Percentiles rank a stretch among this genome's conserved stretches.
phyloP scores from a whole-genome alignment of 495 filamentous ascomycete species.

The Lasiosphaeris hirsuta region DNA sequence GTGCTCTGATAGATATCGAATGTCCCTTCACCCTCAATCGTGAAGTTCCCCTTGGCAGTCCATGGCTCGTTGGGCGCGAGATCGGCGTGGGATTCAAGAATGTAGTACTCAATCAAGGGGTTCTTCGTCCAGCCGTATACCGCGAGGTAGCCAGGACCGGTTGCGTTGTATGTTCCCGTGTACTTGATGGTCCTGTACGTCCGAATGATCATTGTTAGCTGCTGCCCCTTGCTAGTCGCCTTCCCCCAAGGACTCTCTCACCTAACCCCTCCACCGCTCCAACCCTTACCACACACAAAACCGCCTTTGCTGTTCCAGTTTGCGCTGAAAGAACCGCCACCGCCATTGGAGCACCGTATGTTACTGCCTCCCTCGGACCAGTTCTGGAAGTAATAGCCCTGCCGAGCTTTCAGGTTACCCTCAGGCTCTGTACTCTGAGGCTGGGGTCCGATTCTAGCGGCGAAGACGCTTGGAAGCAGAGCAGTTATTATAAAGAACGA shows the following conservation, averaged over 20 bases:
- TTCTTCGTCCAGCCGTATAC: constrained; percentile 64
- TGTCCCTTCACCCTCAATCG: constrained; percentile 46
- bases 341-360: constrained; percentile 54
- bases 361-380: constrained; percentile 56
- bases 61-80: constrained; percentile 51
- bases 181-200: constrained; percentile 49
- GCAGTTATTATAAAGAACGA: neutral
- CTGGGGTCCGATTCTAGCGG: neutral
- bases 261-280: constrained; percentile 52
- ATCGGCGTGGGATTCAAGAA: constrained; percentile 57
- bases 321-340: constrained; percentile 50
- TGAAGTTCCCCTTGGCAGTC: constrained; percentile 53
- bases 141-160: constrained; percentile 57
- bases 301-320: constrained; percentile 52
- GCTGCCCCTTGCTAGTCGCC: neutral
- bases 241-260: constrained; percentile 22
- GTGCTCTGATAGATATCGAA: constrained; percentile 56
- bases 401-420: constrained; percentile 32
- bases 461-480: neutral
- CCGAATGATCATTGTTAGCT: neutral
- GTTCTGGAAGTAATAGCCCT: constrained; percentile 60
- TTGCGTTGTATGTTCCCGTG: constrained; percentile 51
- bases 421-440: neutral
- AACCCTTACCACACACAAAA: constrained; percentile 62
- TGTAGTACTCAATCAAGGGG: constrained; percentile 65